phyloP scores from a whole-genome alignment of 2,329 filamentous ascomycete genomes.

The Sclerotinia spermophila region DNA sequence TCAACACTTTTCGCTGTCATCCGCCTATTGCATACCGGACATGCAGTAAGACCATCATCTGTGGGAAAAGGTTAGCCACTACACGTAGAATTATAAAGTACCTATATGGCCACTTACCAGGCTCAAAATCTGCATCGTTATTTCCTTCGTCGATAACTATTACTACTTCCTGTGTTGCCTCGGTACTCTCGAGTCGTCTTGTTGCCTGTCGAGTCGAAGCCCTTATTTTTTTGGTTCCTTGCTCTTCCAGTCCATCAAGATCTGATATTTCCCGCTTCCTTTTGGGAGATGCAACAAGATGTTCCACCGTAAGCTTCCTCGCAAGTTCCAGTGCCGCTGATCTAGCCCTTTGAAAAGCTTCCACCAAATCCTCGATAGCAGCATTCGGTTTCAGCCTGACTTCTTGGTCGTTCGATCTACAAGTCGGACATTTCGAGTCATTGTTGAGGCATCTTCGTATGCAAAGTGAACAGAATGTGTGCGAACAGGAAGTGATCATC shows the following conservation, averaged over 20 bases:
- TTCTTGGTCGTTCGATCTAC: slow-evolving; percentile 75
- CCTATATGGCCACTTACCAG: slow-evolving; percentile 26
- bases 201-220: slow-evolving; percentile 49
- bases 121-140: slow-evolving; percentile 33
- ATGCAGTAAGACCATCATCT: slow-evolving; percentile 64
- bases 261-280: slow-evolving; percentile 44
- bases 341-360: slow-evolving; percentile 68
- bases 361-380: slow-evolving; percentile 79
- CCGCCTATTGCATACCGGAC: slow-evolving; percentile 69
- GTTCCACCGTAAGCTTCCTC: slow-evolving; percentile 40
- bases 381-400: slow-evolving; percentile 81
- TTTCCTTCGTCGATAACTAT: slow-evolving; percentile 34
- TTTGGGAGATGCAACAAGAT: slow-evolving; percentile 45
- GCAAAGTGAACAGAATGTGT: slow-evolving; percentile 95
- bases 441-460: slow-evolving; percentile 80
- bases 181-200: slow-evolving; percentile 23
- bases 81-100: neutral
- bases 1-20: slow-evolving; percentile 67
- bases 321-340: slow-evolving; percentile 62
- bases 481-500: slow-evolving; percentile 89
- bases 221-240: slow-evolving; percentile 48
- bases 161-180: slow-evolving; percentile 38
- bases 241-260: slow-evolving; percentile 35
- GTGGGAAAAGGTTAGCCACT: slow-evolving; percentile 15
- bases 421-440: slow-evolving; percentile 85